Percentiles rank a stretch among this genome's conserved stretches.
Evolutionary conservation across 306 rosid genomes (phyloP).

Genomic region (Pyrus pyrifolia): DNA sequence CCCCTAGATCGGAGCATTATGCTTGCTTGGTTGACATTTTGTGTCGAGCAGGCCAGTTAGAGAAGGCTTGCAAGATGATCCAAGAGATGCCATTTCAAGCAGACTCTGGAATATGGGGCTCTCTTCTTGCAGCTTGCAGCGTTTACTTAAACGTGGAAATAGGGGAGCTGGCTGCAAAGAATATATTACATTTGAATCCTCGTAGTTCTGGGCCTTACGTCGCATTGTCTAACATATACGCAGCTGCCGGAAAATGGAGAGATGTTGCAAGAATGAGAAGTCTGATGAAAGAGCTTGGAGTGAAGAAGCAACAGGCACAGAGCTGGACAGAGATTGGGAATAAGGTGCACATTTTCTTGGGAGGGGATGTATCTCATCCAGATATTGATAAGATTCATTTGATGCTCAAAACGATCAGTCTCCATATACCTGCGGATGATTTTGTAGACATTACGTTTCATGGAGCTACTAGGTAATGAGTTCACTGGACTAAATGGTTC

Average conservation of each 20-base stretch:
- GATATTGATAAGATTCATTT: slow-evolving; percentile 9
- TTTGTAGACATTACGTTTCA: not conserved
- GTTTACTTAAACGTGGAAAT: slow-evolving; percentile 22
- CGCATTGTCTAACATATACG: slow-evolving; percentile 1
- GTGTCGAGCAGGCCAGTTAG: slow-evolving; percentile 19
- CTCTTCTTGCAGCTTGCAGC: slow-evolving; percentile 18
- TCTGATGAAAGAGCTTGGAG: slow-evolving; percentile 5
- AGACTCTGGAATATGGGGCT: slow-evolving; percentile 28
- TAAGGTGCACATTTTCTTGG: slow-evolving; percentile 4
- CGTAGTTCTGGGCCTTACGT: slow-evolving; percentile 5
- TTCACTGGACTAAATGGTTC: too few relatives aligned
- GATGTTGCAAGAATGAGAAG: slow-evolving; percentile 9
- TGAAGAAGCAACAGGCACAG: slow-evolving; percentile 8
- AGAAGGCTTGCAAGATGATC: slow-evolving; percentile 13
- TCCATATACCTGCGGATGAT: slow-evolving; percentile 1
- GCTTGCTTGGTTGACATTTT: slow-evolving; percentile 21
- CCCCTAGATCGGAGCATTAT: slow-evolving; percentile 10
- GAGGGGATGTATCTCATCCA: slow-evolving; percentile 11
- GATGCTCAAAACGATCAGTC: slow-evolving; percentile 1
- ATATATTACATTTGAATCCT: slow-evolving; percentile 1
- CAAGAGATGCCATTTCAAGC: slow-evolving; percentile 26
- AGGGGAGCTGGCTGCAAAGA: slow-evolving; percentile 10
- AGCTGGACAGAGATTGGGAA: slow-evolving; percentile 15
- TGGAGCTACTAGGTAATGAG: not conserved
- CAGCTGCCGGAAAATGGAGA: not conserved